Evolutionary conservation across 108 stramenopile genomes (phyloP).

Genomic region (Skeletonema tropicum): DNA sequence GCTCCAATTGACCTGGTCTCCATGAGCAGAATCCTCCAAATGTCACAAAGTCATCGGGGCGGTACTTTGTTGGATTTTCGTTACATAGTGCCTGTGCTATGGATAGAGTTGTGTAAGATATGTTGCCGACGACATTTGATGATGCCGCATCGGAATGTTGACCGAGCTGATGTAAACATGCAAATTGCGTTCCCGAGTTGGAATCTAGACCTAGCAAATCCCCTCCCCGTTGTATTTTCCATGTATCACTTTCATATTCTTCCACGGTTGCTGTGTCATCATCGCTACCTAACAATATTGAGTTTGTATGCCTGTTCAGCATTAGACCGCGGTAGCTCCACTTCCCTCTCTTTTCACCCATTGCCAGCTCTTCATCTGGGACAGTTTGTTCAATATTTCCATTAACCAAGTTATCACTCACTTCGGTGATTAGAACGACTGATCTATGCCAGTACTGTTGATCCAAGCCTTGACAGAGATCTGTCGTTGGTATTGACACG

Average conservation of each 20-base stretch:
- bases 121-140: slow-evolving; percentile 14
- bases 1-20: slow-evolving; percentile 33
- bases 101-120: not conserved
- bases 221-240: slow-evolving; percentile 34
- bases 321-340: slow-evolving; percentile 36
- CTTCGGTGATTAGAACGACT: slow-evolving; percentile 29
- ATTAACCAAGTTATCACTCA: slow-evolving; percentile 13
- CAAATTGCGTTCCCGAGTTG: slow-evolving; percentile 13
- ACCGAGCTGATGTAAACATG: slow-evolving; percentile 10
- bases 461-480: slow-evolving; percentile 39
- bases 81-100: slow-evolving; percentile 20
- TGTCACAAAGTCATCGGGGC: slow-evolving; percentile 20
- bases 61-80: slow-evolving; percentile 18
- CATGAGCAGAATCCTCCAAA: slow-evolving; percentile 38
- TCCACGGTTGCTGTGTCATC: not conserved
- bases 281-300: not conserved
- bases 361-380: slow-evolving; percentile 38
- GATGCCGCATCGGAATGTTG: slow-evolving; percentile 15
- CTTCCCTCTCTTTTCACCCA: slow-evolving; percentile 23
- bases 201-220: slow-evolving; percentile 33
- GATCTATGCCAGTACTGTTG: slow-evolving; percentile 44
- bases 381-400: slow-evolving; percentile 22
- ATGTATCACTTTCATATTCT: slow-evolving; percentile 1
- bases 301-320: slow-evolving; percentile 24
- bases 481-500: slow-evolving; percentile 31